Evolutionary conservation across 495 filamentous ascomycete species (phyloP), one percentile per base, ranked within the genome.

Genomic region (Neurospora terricola): DNA sequence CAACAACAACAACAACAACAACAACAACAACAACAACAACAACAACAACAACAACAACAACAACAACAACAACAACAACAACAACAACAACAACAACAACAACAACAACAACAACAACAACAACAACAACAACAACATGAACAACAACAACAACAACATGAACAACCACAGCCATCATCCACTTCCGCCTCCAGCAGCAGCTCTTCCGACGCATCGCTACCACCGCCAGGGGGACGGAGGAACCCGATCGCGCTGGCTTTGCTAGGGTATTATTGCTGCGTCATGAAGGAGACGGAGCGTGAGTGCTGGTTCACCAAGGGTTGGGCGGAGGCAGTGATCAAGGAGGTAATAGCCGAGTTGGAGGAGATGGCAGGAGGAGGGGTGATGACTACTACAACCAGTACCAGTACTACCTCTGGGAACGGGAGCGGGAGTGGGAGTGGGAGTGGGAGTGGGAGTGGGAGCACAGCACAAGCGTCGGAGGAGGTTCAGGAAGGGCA

Each of bases 301-400:
- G 66, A 70, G 14, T 76, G 71, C 39, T 81, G 80, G 80, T 79
- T 76, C 66, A 76, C 78, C 38, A 68, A 45, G 21, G 80, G 78
- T 0, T 81, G 80, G 80, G 54, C 75, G 0, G 5, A 38, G 5
- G 70, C 77, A 7, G 70, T 80, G 1, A 70, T 80, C 3, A 54
- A 68, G 34, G 79, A 81, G 54, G 54, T 66, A 7, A 7, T 66
- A 36, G 27, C 27, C 27, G 54, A 66, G 23, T 34, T 66, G 54
- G 54, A 66, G 54, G 54, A 66, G 27, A 18, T 66, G 54, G 27
- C 54, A 8, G 23, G 12, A n/a, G n/a, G n/a, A n/a, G n/a, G n/a
- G n/a, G n/a, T n/a, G 23, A 6, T 62, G 21, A 23, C 48, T 59
- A 9, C 43, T n/a, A n/a, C n/a, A n/a, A n/a, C n/a, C n/a, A n/a